A percentile compares a stretch with the other conserved stretches of the same genome.
phyloP scores from a whole-genome alignment of 129 eudicot genomes.

The Silybum marianum region DNA sequence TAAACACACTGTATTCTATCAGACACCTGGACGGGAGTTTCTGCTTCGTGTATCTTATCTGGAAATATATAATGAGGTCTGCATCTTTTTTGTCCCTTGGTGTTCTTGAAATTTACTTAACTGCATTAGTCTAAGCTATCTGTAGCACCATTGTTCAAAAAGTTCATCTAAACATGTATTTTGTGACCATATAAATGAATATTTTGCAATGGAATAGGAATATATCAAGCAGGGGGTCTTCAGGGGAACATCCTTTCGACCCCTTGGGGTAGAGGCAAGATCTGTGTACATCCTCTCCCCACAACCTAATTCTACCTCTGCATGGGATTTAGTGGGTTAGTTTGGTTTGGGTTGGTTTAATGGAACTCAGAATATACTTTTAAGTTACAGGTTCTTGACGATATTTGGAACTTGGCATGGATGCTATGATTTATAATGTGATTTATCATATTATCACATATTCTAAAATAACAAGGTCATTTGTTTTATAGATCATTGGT shows the following conservation, averaged over 20 bases:
- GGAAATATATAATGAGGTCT: constrained; percentile 92
- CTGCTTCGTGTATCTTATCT: constrained; percentile 89
- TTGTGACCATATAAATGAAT: neutral
- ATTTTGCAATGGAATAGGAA: neutral
- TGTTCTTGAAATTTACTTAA: constrained; percentile 13
- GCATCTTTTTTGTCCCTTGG: constrained; percentile 17
- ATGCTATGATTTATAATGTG: neutral
- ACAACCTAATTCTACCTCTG: neutral
- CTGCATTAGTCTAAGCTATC: neutral
- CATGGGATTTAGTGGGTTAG: neutral
- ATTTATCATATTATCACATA: neutral
- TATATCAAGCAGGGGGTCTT: neutral
- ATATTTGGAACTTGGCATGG: neutral
- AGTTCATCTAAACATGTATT: neutral
- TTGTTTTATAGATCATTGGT: neutral
- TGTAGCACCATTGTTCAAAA: neutral
- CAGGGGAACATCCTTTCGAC: neutral
- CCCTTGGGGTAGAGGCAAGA: neutral
- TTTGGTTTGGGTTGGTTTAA: neutral
- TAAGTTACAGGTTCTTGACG: neutral
- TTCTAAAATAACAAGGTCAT: neutral
- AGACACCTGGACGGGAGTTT: constrained; percentile 92
- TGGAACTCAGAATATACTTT: neutral
- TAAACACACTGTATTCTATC: constrained; percentile 35
- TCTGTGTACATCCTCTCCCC: neutral